phyloP scores from a whole-genome alignment of 163 green algal genomes.

The Dunaliella salina region DNA sequence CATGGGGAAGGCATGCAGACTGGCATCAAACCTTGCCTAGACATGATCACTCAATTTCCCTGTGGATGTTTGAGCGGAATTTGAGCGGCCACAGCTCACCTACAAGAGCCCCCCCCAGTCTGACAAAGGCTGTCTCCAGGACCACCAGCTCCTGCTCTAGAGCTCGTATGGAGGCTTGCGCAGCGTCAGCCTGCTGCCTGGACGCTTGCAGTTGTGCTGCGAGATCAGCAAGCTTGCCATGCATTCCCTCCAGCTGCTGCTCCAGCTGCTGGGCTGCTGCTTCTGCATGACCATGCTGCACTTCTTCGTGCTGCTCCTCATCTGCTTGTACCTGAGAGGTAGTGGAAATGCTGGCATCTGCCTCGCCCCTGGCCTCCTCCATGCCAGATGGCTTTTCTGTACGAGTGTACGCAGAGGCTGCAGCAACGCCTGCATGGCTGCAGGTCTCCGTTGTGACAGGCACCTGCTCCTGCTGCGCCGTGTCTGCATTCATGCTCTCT shows the following conservation, averaged over 20 bases:
- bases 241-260: neutral
- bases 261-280: neutral
- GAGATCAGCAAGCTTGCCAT: neutral
- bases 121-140: neutral
- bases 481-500: no score
- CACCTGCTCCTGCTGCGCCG: no score
- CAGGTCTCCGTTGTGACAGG: no score
- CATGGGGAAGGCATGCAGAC: no score
- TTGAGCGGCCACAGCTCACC: neutral
- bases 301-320: neutral
- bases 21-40: no score
- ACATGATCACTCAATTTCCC: no score
- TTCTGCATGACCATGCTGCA: neutral
- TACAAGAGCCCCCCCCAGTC: neutral
- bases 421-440: no score
- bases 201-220: constrained; percentile 8
- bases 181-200: neutral
- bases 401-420: no score
- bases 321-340: neutral
- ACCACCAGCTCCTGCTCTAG: neutral
- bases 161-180: neutral
- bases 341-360: neutral
- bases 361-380: no score
- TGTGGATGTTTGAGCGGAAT: no score
- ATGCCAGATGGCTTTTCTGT: no score